phyloP scores from a whole-genome alignment of 73 alveolate species.

The Tetrahymena thermophila region DNA sequence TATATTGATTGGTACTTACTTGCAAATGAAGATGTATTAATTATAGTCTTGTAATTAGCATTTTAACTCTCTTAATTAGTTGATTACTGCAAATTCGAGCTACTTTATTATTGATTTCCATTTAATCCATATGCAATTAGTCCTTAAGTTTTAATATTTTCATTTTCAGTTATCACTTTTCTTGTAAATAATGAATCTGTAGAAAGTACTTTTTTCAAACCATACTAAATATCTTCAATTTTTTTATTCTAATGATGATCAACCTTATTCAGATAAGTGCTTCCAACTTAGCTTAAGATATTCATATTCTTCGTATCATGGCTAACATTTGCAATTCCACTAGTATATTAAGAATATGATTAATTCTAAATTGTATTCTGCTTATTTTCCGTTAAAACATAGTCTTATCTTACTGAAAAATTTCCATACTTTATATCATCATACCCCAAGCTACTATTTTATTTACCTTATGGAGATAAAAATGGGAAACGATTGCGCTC shows the following conservation, averaged over 20 bases:
- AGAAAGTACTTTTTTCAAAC: background rate
- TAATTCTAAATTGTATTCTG: background rate
- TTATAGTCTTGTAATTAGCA: background rate
- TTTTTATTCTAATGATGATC: background rate
- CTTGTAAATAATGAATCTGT: background rate
- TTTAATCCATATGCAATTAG: background rate
- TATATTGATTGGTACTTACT: background rate
- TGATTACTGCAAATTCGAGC: background rate
- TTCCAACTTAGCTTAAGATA: background rate
- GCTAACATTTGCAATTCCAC: background rate
- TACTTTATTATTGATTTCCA: background rate
- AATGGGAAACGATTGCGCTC: background rate
- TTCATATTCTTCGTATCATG: background rate
- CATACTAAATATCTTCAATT: background rate
- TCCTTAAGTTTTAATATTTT: background rate
- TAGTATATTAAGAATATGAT: background rate
- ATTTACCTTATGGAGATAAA: background rate
- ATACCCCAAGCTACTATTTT: background rate
- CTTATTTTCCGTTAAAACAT: background rate
- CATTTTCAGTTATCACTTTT: background rate
- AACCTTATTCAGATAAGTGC: background rate
- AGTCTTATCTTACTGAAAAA: background rate
- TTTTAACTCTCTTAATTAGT: background rate
- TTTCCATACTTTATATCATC: background rate
- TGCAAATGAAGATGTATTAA: background rate